Evolutionary conservation across 1,139 yeast species (phyloP).

Genomic region (Candida tetrigidarum): DNA sequence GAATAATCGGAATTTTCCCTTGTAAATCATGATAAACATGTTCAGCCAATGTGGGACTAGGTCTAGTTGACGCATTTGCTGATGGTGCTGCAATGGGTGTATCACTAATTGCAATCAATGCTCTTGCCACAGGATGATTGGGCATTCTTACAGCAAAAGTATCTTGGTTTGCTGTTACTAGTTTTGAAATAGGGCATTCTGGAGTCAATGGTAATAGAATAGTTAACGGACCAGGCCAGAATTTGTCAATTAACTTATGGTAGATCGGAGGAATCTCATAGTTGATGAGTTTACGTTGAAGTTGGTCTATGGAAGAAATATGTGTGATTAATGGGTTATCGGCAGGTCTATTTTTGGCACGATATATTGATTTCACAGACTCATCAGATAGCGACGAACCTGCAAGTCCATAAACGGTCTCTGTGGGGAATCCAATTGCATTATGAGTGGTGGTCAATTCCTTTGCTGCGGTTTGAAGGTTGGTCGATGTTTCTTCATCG

Average conservation of each 20-base stretch:
- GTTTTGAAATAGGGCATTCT: slow-evolving; percentile 60
- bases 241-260: slow-evolving; percentile 58
- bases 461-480: slow-evolving; percentile 60
- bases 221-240: slow-evolving; percentile 98
- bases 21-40: slow-evolving; percentile 83
- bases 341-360: slow-evolving; percentile 90
- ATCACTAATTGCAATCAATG: slow-evolving; percentile 83
- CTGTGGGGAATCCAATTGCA: slow-evolving; percentile 94
- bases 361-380: slow-evolving; percentile 75
- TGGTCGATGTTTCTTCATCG: slow-evolving; percentile 53
- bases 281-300: slow-evolving; percentile 56
- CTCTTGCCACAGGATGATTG: slow-evolving; percentile 84
- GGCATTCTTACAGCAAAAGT: slow-evolving; percentile 96
- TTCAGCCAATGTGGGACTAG: slow-evolving; percentile 87
- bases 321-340: slow-evolving; percentile 95
- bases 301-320: slow-evolving; percentile 76
- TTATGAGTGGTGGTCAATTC: slow-evolving; percentile 53
- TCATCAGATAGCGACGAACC: slow-evolving; percentile 81
- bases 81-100: slow-evolving; percentile 97
- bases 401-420: slow-evolving; percentile 95
- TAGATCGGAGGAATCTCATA: slow-evolving; percentile 69
- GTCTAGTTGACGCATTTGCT: slow-evolving; percentile 94
- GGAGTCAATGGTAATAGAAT: slow-evolving; percentile 71
- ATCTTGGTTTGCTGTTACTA: slow-evolving; percentile 84
- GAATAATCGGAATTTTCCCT: slow-evolving; percentile 79